A percentile compares a stretch with the other conserved stretches of the same genome.
Evolutionary conservation across 352 stramenopile genomes (phyloP).

Genomic region (Pythium sukuiense): DNA sequence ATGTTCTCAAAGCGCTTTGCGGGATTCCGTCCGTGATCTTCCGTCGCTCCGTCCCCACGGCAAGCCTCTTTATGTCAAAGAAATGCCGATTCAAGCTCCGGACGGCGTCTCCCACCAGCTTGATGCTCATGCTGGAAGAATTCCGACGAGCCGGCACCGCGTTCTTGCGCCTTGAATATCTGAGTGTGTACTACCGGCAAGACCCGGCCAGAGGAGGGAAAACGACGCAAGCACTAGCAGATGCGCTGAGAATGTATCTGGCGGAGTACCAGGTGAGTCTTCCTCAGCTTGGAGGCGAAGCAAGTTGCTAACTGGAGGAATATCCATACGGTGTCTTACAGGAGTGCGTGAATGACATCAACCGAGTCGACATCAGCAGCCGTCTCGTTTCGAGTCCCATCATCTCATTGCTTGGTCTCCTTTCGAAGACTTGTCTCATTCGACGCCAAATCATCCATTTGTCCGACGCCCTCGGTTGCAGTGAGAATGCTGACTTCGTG

Average conservation of each 20-base stretch:
- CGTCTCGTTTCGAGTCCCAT: not conserved
- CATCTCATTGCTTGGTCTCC: slow-evolving; percentile 15
- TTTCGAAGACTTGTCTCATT: slow-evolving; percentile 12
- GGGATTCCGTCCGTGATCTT: slow-evolving; percentile 69
- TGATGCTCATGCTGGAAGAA: slow-evolving; percentile 52
- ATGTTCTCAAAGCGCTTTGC: slow-evolving; percentile 53
- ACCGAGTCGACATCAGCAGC: not conserved
- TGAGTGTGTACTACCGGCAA: slow-evolving; percentile 66
- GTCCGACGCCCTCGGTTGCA: not conserved
- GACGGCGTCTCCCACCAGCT: slow-evolving; percentile 38
- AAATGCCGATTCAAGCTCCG: slow-evolving; percentile 43
- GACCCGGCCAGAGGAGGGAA: slow-evolving; percentile 61
- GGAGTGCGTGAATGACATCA: not conserved
- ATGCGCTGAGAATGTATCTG: slow-evolving; percentile 54
- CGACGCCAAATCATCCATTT: slow-evolving; percentile 10
- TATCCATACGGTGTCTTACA: not conserved
- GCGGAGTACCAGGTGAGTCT: slow-evolving; percentile 47
- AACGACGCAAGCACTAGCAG: slow-evolving; percentile 56
- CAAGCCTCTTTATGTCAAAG: slow-evolving; percentile 46
- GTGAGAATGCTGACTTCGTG: not conserved
- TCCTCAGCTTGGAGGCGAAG: not conserved
- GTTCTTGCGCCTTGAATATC: slow-evolving; percentile 59
- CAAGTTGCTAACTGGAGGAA: not conserved
- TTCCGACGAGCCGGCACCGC: slow-evolving; percentile 55
- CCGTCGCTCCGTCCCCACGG: slow-evolving; percentile 37